Conservation (phyloP, 768 basidiomycete genomes). For the Leccinum boreale region DNA sequence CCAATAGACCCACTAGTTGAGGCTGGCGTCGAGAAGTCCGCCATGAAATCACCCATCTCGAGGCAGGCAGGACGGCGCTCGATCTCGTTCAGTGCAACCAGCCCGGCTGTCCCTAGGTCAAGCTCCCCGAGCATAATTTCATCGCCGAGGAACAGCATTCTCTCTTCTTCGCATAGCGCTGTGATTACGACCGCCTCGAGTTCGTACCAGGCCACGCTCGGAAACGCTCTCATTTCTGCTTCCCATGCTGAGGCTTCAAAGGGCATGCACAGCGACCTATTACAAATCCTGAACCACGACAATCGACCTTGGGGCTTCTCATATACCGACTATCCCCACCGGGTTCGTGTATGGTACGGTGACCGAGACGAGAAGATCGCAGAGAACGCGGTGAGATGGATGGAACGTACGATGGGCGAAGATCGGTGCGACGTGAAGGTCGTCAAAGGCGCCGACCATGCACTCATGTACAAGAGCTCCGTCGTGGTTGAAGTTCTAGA, state of each 20-base stretch:
- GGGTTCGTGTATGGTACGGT: conserved; percentile 88
- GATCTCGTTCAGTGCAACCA: conserved; percentile 54
- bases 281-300: conserved; percentile 90
- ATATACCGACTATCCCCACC: conserved; percentile 74
- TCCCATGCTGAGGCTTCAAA: conserved; percentile 93
- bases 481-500: conserved; percentile 87
- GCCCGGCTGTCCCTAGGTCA: conserved; percentile 27
- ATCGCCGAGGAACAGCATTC: conserved; percentile 49
- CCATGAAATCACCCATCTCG: conserved; percentile 33
- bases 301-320: conserved; percentile 89
- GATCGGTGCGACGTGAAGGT: conserved; percentile 76
- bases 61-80: conserved; percentile 64
- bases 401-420: conserved; percentile 80
- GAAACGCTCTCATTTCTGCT: conserved; percentile 87
- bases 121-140: conserved; percentile 51
- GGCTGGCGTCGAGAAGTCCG: conserved; percentile 34
- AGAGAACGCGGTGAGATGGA: conserved; percentile 87
- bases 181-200: conserved; percentile 24
- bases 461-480: conserved; percentile 86
- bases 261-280: conserved; percentile 86
- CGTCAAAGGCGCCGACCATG: conserved; percentile 86
- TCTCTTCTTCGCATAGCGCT: conserved; percentile 26
- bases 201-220: conserved; percentile 64
- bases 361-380: conserved; percentile 92
- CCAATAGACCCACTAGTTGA: conserved; percentile 15